phyloP scores from a whole-genome alignment of 345 rosid genomes.

The Acer negundo region DNA sequence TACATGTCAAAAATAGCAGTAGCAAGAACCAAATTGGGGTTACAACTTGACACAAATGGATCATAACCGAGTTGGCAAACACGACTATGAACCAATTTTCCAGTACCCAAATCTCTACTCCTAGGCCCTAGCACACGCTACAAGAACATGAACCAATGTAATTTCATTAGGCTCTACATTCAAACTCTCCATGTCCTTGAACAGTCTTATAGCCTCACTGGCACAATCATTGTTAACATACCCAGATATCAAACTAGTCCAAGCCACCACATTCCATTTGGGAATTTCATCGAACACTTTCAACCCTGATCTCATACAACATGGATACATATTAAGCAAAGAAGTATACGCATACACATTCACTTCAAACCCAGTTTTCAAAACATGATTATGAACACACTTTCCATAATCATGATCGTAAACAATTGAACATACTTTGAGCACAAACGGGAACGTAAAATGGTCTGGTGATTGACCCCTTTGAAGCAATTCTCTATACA shows the following conservation, averaged over 20 bases:
- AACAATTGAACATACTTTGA: conserved; percentile 34
- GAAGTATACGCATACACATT: conserved; percentile 41
- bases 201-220: conserved; percentile 26
- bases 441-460: conserved; percentile 37
- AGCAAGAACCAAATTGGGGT: conserved; percentile 34
- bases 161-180: conserved; percentile 36
- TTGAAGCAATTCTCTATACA: conserved; percentile 32
- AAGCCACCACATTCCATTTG: conserved; percentile 37
- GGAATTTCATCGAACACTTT: conserved; percentile 37
- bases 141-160: conserved; percentile 34
- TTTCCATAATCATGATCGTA: conserved; percentile 18
- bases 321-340: conserved; percentile 39
- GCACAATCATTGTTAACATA: conserved; percentile 29
- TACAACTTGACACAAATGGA: conserved; percentile 20
- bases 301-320: conserved; percentile 29
- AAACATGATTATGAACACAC: conserved; percentile 31
- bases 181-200: conserved; percentile 25
- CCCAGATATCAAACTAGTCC: conserved; percentile 41
- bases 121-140: conserved; percentile 34
- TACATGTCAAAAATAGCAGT: conserved; percentile 38
- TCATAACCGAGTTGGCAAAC: conserved; percentile 29
- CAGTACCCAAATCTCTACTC: conserved; percentile 25
- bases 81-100: conserved; percentile 38
- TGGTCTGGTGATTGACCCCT: conserved; percentile 30
- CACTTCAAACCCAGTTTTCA: conserved; percentile 33